Base-by-base conservation (phyloP, 768 basidiomycete genomes). In the Sporobolomyces phaffii region DNA sequence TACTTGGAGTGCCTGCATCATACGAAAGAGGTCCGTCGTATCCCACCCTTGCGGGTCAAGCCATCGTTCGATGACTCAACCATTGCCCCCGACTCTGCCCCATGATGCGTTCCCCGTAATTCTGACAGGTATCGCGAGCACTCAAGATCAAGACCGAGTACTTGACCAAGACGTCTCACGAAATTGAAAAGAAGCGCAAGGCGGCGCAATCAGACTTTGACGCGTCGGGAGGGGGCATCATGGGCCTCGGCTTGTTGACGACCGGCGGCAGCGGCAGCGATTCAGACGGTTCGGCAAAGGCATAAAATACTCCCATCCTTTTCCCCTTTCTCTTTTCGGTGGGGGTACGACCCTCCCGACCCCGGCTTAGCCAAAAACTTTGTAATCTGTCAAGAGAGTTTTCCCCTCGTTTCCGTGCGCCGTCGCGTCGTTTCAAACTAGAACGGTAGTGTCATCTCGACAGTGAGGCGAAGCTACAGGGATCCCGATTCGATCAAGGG, bases 1-100 rank as follows among this genome's bases (percentile, higher is more conserved):
- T 97, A 97, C 79, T 76, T 93, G 61, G 91, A 93, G 77, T 96
- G 93, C 77, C 79, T 97, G 63, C 91, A 94, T 77, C 85, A 87
- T 75, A 85, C 84, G 31, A 88, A 92, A 79, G 90, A 91, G 85
- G 93, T 91, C 70, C 75, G 84, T 0, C n/a, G 31, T 53, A 31
- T 14, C 17, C 10, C 15, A 26, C 11, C 28, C 11, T 17, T 44
- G 43, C 43, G 13, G 20, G 7, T 44, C 10, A 7, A 11, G 43
- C 10, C 10, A 17, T 26, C 36, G 24, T 11, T 43, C 18, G 22
- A 18, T n/a, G n/a, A n/a, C n/a, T n/a, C n/a, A n/a, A n/a, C n/a
- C n/a, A n/a, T n/a, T n/a, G n/a, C n/a, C n/a, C n/a, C n/a, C n/a
- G n/a, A n/a, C n/a, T n/a, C n/a, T n/a, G n/a, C n/a, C n/a, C n/a